A percentile compares a stretch with the other conserved stretches of the same genome.
Evolutionary conservation across 805 yeast species (phyloP).

Genomic region (Ogataea ramenticola): DNA sequence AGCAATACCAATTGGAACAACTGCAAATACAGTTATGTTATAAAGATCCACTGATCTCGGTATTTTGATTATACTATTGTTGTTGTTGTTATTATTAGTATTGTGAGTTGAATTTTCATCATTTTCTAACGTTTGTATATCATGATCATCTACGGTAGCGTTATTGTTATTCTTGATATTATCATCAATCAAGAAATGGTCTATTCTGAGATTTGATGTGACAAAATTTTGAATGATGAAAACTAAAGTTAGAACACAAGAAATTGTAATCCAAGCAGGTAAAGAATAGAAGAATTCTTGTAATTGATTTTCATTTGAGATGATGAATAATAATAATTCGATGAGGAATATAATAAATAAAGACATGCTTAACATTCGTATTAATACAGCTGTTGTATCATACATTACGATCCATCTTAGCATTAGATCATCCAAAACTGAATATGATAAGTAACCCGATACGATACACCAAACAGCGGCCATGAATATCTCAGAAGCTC

Average conservation of each 20-base stretch:
- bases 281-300: conserved; percentile 47
- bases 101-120: neutral
- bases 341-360: conserved; percentile 64
- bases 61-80: conserved; percentile 11
- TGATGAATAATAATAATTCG: conserved; percentile 56
- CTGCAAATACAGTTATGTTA: conserved; percentile 90
- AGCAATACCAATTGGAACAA: conserved; percentile 95
- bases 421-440: conserved; percentile 83
- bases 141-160: too few species aligned
- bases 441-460: conserved; percentile 74
- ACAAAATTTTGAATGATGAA: conserved; percentile 84
- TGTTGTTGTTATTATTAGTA: neutral
- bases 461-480: conserved; percentile 93
- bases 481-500: conserved; percentile 71
- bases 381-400: conserved; percentile 79
- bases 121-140: too few species aligned
- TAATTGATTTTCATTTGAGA: conserved; percentile 53
- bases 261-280: conserved; percentile 89
- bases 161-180: too few species aligned
- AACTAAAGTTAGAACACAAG: conserved; percentile 72
- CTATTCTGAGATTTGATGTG: conserved; percentile 60
- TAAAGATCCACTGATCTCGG: conserved; percentile 78
- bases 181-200: neutral
- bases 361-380: conserved; percentile 80
- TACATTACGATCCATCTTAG: conserved; percentile 92